Evolutionary conservation across 1,139 yeast species (phyloP).

Genomic region (Wickerhamomyces sp.): DNA sequence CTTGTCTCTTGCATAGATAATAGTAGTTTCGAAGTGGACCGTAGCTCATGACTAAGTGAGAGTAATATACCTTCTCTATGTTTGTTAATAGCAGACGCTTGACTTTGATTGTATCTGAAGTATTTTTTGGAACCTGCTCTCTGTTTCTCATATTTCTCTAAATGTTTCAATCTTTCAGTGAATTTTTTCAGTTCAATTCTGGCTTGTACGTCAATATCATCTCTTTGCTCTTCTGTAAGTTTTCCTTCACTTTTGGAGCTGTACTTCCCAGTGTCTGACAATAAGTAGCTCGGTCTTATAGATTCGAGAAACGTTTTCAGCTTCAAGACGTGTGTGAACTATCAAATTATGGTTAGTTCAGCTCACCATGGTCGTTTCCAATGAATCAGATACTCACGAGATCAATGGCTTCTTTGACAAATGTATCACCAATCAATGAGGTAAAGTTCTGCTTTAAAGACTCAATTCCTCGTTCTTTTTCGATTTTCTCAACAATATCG

Average conservation of each 20-base stretch:
- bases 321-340: constrained; percentile 30
- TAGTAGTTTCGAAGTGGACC: constrained; percentile 32
- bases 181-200: constrained; percentile 45
- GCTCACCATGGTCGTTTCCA: not conserved
- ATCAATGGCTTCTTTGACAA: constrained; percentile 45
- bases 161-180: constrained; percentile 42
- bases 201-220: constrained; percentile 51
- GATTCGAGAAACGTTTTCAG: constrained; percentile 36
- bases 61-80: constrained; percentile 32
- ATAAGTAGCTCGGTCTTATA: constrained; percentile 41
- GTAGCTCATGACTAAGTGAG: constrained; percentile 35
- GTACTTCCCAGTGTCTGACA: constrained; percentile 19
- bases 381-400: constrained; percentile 27
- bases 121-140: constrained; percentile 27
- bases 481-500: constrained; percentile 43
- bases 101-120: constrained; percentile 19
- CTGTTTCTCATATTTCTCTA: constrained; percentile 49
- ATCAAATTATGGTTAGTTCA: not conserved
- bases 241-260: constrained; percentile 5
- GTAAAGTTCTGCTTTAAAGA: not conserved
- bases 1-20: constrained; percentile 41
- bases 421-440: constrained; percentile 40
- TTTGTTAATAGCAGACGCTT: constrained; percentile 23
- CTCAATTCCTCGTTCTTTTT: constrained; percentile 18
- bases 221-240: constrained; percentile 43